These are phyloP conservation scores for Golubevia sp. DNA, from an alignment of 1,284 basidiomycete genomes.

Conservation along the genomic window DNA sequence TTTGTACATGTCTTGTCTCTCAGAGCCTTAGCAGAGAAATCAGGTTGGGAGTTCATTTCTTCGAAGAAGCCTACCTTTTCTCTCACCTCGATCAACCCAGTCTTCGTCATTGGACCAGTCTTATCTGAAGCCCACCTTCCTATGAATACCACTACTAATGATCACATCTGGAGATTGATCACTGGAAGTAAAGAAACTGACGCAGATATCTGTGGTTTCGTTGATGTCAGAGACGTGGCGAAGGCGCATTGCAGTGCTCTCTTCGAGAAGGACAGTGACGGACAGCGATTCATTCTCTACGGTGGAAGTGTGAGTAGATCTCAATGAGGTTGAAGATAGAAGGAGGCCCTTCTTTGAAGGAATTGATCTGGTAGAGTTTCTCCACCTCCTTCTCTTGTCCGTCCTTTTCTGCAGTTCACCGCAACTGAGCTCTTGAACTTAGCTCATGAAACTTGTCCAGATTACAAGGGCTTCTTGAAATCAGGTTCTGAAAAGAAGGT, in stretches of 20 bases:
- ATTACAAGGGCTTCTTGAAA: too few species aligned
- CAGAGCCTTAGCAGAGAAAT: slow-evolving; percentile 4
- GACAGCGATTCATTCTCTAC: neutral
- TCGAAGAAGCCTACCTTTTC: slow-evolving; percentile 1
- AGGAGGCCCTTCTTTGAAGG: too few species aligned
- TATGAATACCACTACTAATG: neutral
- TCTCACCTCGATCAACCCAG: neutral
- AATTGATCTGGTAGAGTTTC: too few species aligned
- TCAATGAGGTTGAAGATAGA: too few species aligned
- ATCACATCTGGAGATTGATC: neutral
- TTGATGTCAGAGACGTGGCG: slow-evolving; percentile 3
- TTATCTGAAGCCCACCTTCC: neutral
- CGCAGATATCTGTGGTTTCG: neutral
- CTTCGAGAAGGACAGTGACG: neutral
- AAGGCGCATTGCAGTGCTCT: neutral
- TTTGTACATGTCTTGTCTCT: too few species aligned
- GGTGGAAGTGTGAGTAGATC: neutral
- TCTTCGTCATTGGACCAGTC: neutral
- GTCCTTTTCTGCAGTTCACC: too few species aligned
- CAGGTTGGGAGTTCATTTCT: neutral
- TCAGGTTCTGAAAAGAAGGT: too few species aligned
- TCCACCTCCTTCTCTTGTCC: too few species aligned
- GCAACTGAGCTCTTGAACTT: neutral
- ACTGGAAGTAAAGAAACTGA: neutral
- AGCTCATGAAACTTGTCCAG: neutral